Base-by-base conservation (phyloP, 805 yeast species). In the Saccharomycodes ludwigii region DNA sequence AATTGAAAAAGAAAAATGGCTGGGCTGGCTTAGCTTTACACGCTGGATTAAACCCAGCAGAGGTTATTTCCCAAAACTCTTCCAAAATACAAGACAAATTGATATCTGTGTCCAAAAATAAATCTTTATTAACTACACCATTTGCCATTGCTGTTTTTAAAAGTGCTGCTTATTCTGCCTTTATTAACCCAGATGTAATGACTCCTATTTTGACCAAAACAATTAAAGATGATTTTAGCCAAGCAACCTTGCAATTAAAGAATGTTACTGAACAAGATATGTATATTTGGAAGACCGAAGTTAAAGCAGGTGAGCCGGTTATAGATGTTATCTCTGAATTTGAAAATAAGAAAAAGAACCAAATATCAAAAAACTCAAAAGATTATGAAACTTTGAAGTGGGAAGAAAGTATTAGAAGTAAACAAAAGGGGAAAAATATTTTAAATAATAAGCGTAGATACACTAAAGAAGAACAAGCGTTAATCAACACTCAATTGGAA, bases 311-410 rank as follows among this genome's bases (percentile, higher is more conserved):
- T 2, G 75, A 68, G 28, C 50, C 78, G 33, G 91, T 79, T 2
- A 55, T 74, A 13, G 74, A 82, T 46, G 72, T 81, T 4, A 31
- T 34, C 21, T 27, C 24, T 6, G 26, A 31, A 19, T 52, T 81
- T 30, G 68, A 65, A 22, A 47, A 48, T 18, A 58, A 57, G 34
- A 67, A 62, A 46, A 56, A 59, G 10, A 58, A 61, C 20, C 55
- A 56, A 21, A 60, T 57, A 4, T 71, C 73, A 10, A 82, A 80
- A 50, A 82, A 82, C 49, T 60, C 82, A 1, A 85, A 76, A 48
- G 95, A 85, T 46, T 83, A 83, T 44, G 94, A 79, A 44, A 79
- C 86, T 2, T 59, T 70, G 37, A 74, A 82, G 51, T 88, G 97
- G 97, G 98, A 91, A 49, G 85, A 77, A 42, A 69, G 70, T 31